Base-by-base conservation (phyloP, 1,139 yeast species). In the Eremothecium cymbalariae region DNA sequence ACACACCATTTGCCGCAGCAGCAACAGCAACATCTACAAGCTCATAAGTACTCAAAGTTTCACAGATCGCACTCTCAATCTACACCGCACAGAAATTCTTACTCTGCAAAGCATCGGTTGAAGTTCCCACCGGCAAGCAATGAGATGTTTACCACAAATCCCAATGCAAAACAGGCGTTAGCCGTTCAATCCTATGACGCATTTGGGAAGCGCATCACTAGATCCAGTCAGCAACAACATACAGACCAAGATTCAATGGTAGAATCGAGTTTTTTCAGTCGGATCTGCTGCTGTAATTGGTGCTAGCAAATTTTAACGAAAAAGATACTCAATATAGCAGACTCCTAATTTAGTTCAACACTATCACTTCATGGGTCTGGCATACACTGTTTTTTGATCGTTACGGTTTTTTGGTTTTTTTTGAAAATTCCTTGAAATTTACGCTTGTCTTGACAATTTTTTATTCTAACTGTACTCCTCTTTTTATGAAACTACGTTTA, bases 161-260 rank as follows among this genome's bases (percentile, higher is more conserved):
- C 26, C 8, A 29, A 31, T 16, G 39, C 41, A 8, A 40, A 40
- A 16, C 32, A 30, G 9, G 37, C 33, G 6, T 16, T 34, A 11
- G 34, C 33, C 11, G 32, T 33, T 11, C 43, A 38, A 20, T 20
- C 35, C 25, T 46, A 46, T 33, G 46, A 46, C 22, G 46, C 50
- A 2, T 45, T 46, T 41, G 47, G 48, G 7, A 39, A 38, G 29
- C 41, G 39, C n/a, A 31, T 36, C 17, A 18, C 18, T n/a, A 30
- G 34, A 17, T 16, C 29, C 14, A 23, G 24, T 25, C 26, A 34
- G 9, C 27, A 28, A 12, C 22, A 36, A n/a, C 36, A 31, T 18
- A 25, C 29, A 6, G 40, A 39, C 7, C 34, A 35, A 7, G 43
- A 40, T 19, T 40, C 43, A 7, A 25, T 40, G 4, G 39, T 36